Conservation (phyloP, 345 rosid species). For the Capsella bursapastoris region DNA sequence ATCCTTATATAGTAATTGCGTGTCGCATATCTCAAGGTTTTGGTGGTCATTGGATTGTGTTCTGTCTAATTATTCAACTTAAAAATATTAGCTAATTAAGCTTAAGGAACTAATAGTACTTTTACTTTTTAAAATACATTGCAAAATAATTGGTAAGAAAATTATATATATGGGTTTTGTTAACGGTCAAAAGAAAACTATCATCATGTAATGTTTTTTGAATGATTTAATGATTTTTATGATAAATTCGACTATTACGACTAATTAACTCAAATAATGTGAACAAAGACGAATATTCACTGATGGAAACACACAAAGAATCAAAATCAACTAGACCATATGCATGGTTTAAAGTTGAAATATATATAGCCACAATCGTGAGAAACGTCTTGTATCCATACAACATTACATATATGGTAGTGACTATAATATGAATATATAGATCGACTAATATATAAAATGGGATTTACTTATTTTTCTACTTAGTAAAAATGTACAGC, state of each 20-base stretch:
- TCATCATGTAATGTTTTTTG: background rate
- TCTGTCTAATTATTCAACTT: conserved; percentile 7
- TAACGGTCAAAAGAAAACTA: background rate
- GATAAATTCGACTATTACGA: background rate
- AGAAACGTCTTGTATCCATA: too few relatives aligned
- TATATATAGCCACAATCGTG: too few relatives aligned
- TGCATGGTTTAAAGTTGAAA: background rate
- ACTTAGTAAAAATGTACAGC: background rate
- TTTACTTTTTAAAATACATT: background rate
- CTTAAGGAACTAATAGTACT: background rate
- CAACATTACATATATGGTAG: too few relatives aligned
- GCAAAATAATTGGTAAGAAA: conserved; percentile 6
- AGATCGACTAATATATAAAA: too few relatives aligned
- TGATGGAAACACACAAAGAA: background rate
- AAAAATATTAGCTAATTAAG: background rate
- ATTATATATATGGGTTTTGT: background rate
- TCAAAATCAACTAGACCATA: background rate
- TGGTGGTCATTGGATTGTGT: background rate
- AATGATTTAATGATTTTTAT: background rate
- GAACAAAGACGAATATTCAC: background rate
- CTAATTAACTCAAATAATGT: background rate
- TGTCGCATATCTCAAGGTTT: conserved; percentile 32
- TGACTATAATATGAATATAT: too few relatives aligned
- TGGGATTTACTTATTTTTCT: background rate
- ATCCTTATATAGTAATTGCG: conserved; percentile 31